Conservation (phyloP, 2,329 filamentous ascomycete species). For the Pseudocercospora eumusae region DNA sequence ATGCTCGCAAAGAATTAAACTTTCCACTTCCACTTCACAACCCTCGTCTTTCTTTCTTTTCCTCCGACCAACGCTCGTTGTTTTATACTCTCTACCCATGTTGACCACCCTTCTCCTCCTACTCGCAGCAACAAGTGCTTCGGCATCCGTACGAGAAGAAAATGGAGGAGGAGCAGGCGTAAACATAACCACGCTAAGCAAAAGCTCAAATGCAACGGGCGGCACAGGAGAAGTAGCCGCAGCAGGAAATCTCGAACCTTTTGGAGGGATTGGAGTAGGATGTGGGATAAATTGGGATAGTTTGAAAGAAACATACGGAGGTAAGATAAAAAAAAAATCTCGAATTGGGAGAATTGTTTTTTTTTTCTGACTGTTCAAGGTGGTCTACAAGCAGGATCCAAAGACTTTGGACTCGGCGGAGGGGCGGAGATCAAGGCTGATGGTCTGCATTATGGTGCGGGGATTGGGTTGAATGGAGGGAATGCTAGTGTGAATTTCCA, state of each 20-base stretch:
- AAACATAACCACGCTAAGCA: neutral
- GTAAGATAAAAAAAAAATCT: too few relatives aligned
- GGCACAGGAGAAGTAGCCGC: constrained; percentile 9
- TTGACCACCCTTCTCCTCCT: too few relatives aligned
- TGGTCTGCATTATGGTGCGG: constrained; percentile 16
- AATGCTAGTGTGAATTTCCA: constrained; percentile 17
- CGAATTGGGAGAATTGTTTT: too few relatives aligned
- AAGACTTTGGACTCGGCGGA: constrained; percentile 21
- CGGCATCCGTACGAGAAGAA: neutral
- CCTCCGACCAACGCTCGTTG: too few relatives aligned
- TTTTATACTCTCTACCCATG: neutral
- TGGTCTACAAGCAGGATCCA: constrained; percentile 20
- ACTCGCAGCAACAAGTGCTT: neutral
- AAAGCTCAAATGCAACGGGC: constrained; percentile 3
- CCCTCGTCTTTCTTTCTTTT: too few relatives aligned
- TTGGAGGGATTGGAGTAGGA: constrained; percentile 13
- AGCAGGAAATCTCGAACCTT: constrained; percentile 1
- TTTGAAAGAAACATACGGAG: constrained; percentile 4
- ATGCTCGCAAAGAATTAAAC: too few relatives aligned
- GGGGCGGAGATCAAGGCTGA: constrained; percentile 20
- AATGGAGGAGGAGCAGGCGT: neutral
- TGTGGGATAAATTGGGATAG: constrained; percentile 16
- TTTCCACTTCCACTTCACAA: too few relatives aligned
- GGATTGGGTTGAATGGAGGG: constrained; percentile 19
- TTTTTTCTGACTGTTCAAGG: too few relatives aligned